These are phyloP conservation scores for Trichoderma citrinoviride DNA, from an alignment of 2,329 filamentous ascomycete species.

Conservation along the genomic window DNA sequence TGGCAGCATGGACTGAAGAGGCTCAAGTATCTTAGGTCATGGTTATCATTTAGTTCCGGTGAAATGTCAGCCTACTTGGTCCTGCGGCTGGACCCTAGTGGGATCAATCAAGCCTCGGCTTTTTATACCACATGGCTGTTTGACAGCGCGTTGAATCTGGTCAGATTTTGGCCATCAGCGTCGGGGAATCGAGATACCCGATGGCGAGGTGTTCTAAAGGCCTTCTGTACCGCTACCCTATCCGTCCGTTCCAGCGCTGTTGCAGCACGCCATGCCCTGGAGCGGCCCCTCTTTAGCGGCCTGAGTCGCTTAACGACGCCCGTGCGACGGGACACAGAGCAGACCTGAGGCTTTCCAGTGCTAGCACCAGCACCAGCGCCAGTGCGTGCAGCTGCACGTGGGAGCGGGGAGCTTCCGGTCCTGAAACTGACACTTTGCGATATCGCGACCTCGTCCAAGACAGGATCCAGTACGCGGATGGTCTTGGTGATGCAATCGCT, in stretches of 20 bases:
- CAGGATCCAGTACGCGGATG: background rate
- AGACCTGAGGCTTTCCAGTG: no score
- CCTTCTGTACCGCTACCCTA: background rate
- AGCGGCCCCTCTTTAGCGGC: constrained; percentile 13
- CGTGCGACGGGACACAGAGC: background rate
- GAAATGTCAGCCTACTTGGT: background rate
- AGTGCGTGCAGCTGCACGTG: constrained; percentile 1
- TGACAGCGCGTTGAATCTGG: background rate
- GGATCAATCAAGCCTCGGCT: background rate
- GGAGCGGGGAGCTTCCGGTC: constrained; percentile 9
- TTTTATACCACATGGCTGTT: background rate
- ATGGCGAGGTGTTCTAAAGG: background rate
- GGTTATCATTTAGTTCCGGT: no score
- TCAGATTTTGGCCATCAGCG: background rate
- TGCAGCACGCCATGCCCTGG: constrained; percentile 12
- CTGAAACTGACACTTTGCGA: background rate
- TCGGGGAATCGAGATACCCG: background rate
- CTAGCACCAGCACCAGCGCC: no score
- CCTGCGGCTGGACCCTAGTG: background rate
- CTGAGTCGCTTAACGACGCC: constrained; percentile 3
- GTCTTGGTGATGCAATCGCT: background rate
- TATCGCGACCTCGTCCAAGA: background rate
- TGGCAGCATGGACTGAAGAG: no score
- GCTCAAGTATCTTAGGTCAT: no score
- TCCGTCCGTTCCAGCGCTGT: background rate